Percentiles rank a stretch among this genome's conserved stretches.
Evolutionary conservation across 257 asterid species (phyloP).

Genomic region (Solanum clarkiae): DNA sequence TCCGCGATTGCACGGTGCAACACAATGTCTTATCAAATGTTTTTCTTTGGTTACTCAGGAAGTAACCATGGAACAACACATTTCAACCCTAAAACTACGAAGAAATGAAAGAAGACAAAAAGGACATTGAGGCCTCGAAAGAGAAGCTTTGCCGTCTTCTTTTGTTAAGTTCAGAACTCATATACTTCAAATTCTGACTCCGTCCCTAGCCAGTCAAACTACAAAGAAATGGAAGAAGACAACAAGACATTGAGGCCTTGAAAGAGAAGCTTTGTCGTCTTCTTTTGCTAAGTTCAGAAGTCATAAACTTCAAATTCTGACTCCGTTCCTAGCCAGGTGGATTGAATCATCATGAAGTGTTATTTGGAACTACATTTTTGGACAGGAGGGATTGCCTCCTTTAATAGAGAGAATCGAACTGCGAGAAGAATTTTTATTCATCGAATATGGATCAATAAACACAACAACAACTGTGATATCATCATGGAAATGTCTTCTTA

Average conservation of each 20-base stretch:
- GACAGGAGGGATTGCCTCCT: constrained; percentile 24
- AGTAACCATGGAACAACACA: neutral
- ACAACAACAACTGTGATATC: constrained; percentile 77
- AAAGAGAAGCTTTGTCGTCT: neutral
- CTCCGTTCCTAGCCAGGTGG: neutral
- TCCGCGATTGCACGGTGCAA: neutral
- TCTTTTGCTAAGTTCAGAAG: neutral
- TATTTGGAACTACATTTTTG: constrained; percentile 11
- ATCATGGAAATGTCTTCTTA: constrained; percentile 93
- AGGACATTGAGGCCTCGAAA: neutral
- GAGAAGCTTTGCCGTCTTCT: neutral
- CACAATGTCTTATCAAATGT: neutral
- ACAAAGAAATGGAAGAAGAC: neutral
- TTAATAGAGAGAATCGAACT: constrained; percentile 30
- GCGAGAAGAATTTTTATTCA: constrained; percentile 15
- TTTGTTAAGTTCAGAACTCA: neutral
- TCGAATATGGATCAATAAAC: constrained; percentile 36
- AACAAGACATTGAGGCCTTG: neutral
- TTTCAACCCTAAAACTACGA: neutral
- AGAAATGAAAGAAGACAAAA: neutral
- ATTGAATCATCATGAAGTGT: neutral
- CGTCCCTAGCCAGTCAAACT: neutral
- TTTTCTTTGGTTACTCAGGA: neutral
- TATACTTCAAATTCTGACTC: neutral
- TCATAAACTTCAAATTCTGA: neutral